phyloP scores from a whole-genome alignment of 2,329 filamentous ascomycete genomes.

The Clonostachys rhizophaga region DNA sequence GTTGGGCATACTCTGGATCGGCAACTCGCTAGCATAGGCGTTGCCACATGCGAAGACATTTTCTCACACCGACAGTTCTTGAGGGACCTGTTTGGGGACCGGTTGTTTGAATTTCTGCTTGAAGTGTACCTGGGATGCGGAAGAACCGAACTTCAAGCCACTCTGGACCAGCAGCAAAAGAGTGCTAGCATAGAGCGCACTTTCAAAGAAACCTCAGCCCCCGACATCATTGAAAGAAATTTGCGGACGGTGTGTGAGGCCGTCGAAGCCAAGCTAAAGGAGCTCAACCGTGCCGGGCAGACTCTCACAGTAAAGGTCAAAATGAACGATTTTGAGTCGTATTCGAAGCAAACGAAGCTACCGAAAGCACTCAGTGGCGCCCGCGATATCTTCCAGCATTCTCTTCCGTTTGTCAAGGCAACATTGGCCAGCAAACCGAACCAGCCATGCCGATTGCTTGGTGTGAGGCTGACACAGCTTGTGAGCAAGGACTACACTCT shows the following conservation, averaged over 20 bases:
- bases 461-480: constrained; percentile 81
- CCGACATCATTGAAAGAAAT: constrained; percentile 66
- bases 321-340: constrained; percentile 87
- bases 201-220: constrained; percentile 74
- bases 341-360: constrained; percentile 74
- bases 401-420: constrained; percentile 78
- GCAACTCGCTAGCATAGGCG: constrained; percentile 80
- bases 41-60: constrained; percentile 86
- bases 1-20: constrained; percentile 92
- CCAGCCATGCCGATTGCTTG: constrained; percentile 81
- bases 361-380: constrained; percentile 68
- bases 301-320: constrained; percentile 92
- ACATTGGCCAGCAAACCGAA: constrained; percentile 77
- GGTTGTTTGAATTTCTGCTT: constrained; percentile 82
- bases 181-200: constrained; percentile 92
- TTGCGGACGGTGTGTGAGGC: constrained; percentile 78
- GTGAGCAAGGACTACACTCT: constrained; percentile 80
- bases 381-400: constrained; percentile 78
- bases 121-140: constrained; percentile 83
- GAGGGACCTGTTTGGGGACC: constrained; percentile 80
- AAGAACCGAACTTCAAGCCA: constrained; percentile 77
- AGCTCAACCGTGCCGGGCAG: constrained; percentile 80
- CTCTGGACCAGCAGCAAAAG: constrained; percentile 86
- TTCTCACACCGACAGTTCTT: constrained; percentile 74
- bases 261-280: constrained; percentile 77